These are phyloP conservation scores for Luffa acutangula DNA, from an alignment of 306 rosid species.

Conservation along the genomic window DNA sequence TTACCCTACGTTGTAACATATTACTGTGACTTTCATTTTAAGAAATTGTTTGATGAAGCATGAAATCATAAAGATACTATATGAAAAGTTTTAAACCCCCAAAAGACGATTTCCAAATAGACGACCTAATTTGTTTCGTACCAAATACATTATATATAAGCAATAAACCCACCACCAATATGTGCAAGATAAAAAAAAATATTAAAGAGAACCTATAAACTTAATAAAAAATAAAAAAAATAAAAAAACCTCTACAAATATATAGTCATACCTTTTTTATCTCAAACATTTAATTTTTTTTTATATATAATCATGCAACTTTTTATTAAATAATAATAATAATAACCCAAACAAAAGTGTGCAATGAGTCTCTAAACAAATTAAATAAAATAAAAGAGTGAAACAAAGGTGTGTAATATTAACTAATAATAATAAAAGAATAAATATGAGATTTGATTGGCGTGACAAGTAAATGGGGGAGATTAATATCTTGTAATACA, in stretches of 20 bases:
- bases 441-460: background rate
- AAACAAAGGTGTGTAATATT: no score
- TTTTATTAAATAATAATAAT: background rate
- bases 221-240: no score
- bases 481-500: background rate
- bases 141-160: background rate
- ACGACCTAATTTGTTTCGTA: background rate
- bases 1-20: no score
- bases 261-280: background rate
- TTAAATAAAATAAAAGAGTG: no score
- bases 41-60: no score
- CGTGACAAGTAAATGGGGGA: background rate
- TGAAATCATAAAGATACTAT: no score
- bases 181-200: background rate
- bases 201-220: background rate
- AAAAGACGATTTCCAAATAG: background rate
- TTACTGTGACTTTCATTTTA: no score
- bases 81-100: background rate
- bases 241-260: background rate
- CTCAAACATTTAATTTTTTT: background rate
- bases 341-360: no score
- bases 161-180: background rate
- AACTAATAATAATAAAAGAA: no score
- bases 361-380: no score
- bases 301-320: background rate